Evolutionary conservation across 2,329 filamentous ascomycete species (phyloP), one percentile per base, ranked within the genome.

Genomic region (Penicillium vulpinum): DNA sequence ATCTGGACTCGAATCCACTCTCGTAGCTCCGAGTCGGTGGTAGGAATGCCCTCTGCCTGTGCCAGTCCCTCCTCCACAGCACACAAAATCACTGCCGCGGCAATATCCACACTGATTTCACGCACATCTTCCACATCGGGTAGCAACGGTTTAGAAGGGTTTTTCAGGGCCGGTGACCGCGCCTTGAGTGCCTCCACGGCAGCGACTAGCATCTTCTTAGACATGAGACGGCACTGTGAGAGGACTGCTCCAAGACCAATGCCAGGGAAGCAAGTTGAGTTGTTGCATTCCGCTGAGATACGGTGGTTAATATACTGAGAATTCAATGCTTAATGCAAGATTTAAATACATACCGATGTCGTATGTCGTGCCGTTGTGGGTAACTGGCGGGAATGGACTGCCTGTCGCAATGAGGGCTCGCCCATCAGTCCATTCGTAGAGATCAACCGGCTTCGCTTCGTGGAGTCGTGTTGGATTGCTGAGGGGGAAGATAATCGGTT

Each of bases 401-500:
- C 92, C 92, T 0, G 92, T 96, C 0, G 92, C 90, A 4, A 94
- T 86, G 3, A 96, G 81, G 0, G 86, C 91, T 62, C 85, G 86
- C 2, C 91, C 91, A 41, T 88, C 75, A 0, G 90, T 93, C 92
- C 91, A 96, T 2, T 84, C 73, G 53, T 88, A 85, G 22, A 96
- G 77, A 70, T 96, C 90, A 16, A 84, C 78, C 0, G 92, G 92
- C 8, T 86, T 83, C 1, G 91, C 92, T 74, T 96, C 92, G 70
- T 95, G 91, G 0, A 96, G 83, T 2, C 85, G 81, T 0, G 91
- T 96, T 0, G 92, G 92, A 72, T 96, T 96, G 2, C 89, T 93
- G 1, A 96, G 82, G 0, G 92, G 92, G 58, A 96, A 85, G 56
- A 91, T 81, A 52, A 91, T 85, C n/a, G 91, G 91, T 0, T 88